phyloP scores from a whole-genome alignment of 768 basidiomycete genomes.

The Mycena chlorophos region DNA sequence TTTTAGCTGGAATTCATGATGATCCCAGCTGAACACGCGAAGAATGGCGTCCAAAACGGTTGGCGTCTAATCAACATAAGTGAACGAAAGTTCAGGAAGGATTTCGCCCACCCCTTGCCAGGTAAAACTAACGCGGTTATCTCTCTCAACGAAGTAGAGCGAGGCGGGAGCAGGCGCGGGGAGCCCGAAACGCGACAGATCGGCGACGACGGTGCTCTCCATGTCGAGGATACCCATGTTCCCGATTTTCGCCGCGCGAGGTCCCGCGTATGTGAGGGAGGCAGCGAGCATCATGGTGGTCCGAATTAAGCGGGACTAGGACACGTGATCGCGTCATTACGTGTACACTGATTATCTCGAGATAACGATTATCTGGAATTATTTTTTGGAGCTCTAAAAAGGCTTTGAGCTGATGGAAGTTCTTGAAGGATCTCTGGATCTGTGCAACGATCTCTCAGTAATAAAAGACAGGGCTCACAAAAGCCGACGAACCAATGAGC shows the following conservation, averaged over 20 bases:
- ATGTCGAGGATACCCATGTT: background rate
- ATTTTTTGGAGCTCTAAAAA: too few species aligned
- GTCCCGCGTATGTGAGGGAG: background rate
- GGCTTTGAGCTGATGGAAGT: too few species aligned
- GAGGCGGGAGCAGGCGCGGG: background rate
- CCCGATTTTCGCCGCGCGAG: background rate
- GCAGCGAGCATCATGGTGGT: background rate
- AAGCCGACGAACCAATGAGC: too few species aligned
- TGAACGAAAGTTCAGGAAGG: background rate
- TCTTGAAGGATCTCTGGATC: too few species aligned
- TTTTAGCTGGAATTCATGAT: background rate
- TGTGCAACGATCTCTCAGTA: too few species aligned
- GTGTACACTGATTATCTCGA: background rate
- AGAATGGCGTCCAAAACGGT: background rate
- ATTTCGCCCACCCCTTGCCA: background rate
- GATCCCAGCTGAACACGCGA: background rate
- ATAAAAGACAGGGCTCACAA: too few species aligned
- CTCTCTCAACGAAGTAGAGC: background rate
- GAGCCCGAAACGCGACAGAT: background rate
- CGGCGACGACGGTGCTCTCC: background rate
- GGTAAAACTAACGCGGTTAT: background rate
- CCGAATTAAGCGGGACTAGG: background rate
- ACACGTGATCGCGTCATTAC: slow-evolving; percentile 1
- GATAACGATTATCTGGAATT: background rate
- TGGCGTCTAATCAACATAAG: background rate